Evolutionary conservation across 2,329 filamentous ascomycete genomes (phyloP), one percentile per base, ranked within the genome.

Genomic region (Coniella vitis): DNA sequence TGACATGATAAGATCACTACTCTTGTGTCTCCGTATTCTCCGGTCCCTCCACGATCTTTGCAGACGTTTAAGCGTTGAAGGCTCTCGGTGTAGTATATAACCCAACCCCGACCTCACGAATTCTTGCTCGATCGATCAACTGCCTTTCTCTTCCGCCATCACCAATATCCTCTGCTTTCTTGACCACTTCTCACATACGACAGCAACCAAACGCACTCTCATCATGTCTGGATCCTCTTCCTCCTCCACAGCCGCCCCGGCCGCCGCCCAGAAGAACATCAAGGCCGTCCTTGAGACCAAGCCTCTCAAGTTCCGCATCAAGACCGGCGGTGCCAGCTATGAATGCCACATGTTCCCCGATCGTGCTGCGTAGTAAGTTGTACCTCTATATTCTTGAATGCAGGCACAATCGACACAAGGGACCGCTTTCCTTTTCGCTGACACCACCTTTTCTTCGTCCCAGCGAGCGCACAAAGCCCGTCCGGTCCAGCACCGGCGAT

Each of bases 301-400:
- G 51, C 69, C 65, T 52, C 68, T 73, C 64, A 65, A 66, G 59
- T 74, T 74, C 63, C 56, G 67, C 42, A 68, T 74, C 64, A 68
- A 68, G 63, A 66, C 70, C 45, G 70, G 70, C 45, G 64, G 54
- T 39, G 56, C 57, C 45, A 59, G 56, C 45, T 64, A 64, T 55
- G 55, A 60, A 45, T 73, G 69, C 59, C 64, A 65, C 14, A 59
- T 73, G 12, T 68, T 54, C 37, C 10, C 71, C 53, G 70, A 73
- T 57, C 70, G 71, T 48, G 49, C 57, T 52, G 34, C 59, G 20
- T 72, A 73, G 71, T 73, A 66, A 50, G 71, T 66, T 10, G 25
- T 10, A 5, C 10, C 25, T 29, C 25, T 29, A 10, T 5, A 5
- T 29, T 29, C 5, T 10, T 29, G 25, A 29, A 29, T 29, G 25